A percentile compares a stretch with the other conserved stretches of the same genome.
Evolutionary conservation across 108 stramenopile species (phyloP).

Genomic region (Skeletonema menzelii): DNA sequence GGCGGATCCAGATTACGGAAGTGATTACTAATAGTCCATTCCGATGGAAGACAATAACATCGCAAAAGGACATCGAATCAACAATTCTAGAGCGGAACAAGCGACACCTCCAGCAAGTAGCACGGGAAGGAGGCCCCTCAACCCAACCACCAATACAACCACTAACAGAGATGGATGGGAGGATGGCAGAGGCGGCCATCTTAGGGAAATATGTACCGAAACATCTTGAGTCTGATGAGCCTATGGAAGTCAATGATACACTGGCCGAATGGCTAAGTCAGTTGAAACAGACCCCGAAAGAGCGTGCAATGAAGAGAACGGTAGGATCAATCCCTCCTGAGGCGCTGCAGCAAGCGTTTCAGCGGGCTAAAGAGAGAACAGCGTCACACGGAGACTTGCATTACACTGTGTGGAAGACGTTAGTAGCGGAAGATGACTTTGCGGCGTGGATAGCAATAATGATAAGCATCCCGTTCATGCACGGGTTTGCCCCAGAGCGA

Average conservation of each 20-base stretch:
- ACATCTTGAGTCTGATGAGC: too few species aligned
- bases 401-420: constrained; percentile 25
- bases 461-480: constrained; percentile 1
- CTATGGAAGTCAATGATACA: not conserved
- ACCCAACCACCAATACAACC: not conserved
- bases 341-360: too few species aligned
- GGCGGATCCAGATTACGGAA: not conserved
- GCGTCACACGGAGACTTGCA: not conserved
- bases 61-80: not conserved
- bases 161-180: too few species aligned
- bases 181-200: too few species aligned
- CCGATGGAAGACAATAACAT: not conserved
- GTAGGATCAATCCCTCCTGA: too few species aligned
- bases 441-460: not conserved
- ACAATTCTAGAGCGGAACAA: not conserved
- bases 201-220: not conserved
- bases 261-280: not conserved
- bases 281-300: not conserved
- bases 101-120: constrained; percentile 10
- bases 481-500: not conserved
- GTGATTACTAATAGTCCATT: not conserved
- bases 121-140: not conserved
- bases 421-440: not conserved
- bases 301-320: too few species aligned
- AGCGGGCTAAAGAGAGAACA: too few species aligned